phyloP scores from a whole-genome alignment of 1,284 basidiomycete genomes.

The Ceratobasidium sp. region DNA sequence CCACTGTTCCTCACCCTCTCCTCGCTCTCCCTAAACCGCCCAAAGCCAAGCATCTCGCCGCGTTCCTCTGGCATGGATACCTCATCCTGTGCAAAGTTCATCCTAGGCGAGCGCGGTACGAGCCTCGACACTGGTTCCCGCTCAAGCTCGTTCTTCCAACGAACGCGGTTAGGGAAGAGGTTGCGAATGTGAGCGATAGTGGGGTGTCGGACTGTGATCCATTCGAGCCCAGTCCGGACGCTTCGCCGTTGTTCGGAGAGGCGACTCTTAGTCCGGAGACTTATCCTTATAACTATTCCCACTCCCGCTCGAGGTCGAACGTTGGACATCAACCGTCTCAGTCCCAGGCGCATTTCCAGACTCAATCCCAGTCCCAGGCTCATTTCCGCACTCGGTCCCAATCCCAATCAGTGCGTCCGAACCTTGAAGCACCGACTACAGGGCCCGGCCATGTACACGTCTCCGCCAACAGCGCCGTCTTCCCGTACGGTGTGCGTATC shows the following conservation, averaged over 20 bases:
- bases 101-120: slow-evolving; percentile 77
- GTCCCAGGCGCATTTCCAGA: slow-evolving; percentile 46
- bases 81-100: slow-evolving; percentile 87
- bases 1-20: slow-evolving; percentile 55
- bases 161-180: background rate
- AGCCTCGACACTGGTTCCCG: slow-evolving; percentile 88
- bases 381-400: slow-evolving; percentile 41
- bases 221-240: slow-evolving; percentile 14
- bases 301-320: background rate
- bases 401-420: slow-evolving; percentile 50
- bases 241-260: slow-evolving; percentile 15
- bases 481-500: slow-evolving; percentile 60
- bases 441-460: slow-evolving; percentile 29
- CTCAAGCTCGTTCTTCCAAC: slow-evolving; percentile 68
- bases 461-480: slow-evolving; percentile 10
- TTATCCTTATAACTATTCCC: background rate
- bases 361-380: slow-evolving; percentile 20
- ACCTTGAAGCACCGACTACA: background rate
- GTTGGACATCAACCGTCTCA: background rate
- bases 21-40: slow-evolving; percentile 58
- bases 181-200: slow-evolving; percentile 75
- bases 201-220: slow-evolving; percentile 57
- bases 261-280: background rate
- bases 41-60: slow-evolving; percentile 88
- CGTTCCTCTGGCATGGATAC: slow-evolving; percentile 89